A percentile compares a stretch with the other conserved stretches of the same genome.
These are phyloP conservation scores for Pyrenophora tritici-repentis DNA, from an alignment of 2,329 filamentous ascomycete genomes.

Conservation along the genomic window DNA sequence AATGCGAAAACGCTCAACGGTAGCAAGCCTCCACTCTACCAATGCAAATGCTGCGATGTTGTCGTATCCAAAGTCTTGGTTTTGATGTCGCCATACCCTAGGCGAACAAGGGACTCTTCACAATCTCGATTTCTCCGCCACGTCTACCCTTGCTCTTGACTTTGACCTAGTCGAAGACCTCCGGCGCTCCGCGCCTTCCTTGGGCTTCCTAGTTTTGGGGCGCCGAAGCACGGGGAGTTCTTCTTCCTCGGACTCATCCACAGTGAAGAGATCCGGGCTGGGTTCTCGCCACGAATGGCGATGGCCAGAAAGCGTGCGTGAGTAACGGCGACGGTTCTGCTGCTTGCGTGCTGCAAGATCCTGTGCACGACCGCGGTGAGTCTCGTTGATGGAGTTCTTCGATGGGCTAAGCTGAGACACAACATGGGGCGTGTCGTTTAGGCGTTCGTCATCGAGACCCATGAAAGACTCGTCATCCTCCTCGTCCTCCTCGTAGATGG, in stretches of 20 bases:
- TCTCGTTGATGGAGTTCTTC: slow-evolving; percentile 37
- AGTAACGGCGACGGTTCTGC: slow-evolving; percentile 38
- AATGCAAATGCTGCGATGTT: slow-evolving; percentile 30
- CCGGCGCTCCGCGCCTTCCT: slow-evolving; percentile 43
- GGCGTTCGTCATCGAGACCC: slow-evolving; percentile 43
- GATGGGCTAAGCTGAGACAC: slow-evolving; percentile 38
- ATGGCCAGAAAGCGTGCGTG: slow-evolving; percentile 46
- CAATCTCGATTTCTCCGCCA: slow-evolving; percentile 39
- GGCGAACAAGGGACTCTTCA: slow-evolving; percentile 17
- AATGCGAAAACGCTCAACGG: slow-evolving; percentile 26
- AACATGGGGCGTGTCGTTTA: slow-evolving; percentile 37
- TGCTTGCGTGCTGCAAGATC: slow-evolving; percentile 41
- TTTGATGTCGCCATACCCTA: background rate
- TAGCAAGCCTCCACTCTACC: slow-evolving; percentile 29
- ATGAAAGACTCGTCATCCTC: slow-evolving; percentile 47
- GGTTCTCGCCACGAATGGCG: slow-evolving; percentile 51
- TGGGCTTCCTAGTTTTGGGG: slow-evolving; percentile 39
- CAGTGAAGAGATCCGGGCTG: slow-evolving; percentile 49
- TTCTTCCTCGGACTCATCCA: slow-evolving; percentile 49
- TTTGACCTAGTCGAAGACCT: slow-evolving; percentile 40
- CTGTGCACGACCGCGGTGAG: slow-evolving; percentile 45
- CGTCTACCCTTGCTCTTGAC: slow-evolving; percentile 33
- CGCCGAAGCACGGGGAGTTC: slow-evolving; percentile 32
- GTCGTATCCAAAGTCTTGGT: slow-evolving; percentile 1
- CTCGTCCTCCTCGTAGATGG: slow-evolving; percentile 41